Evolutionary conservation across 768 basidiomycete genomes (phyloP).

Genomic region (Tylopilus balloui): DNA sequence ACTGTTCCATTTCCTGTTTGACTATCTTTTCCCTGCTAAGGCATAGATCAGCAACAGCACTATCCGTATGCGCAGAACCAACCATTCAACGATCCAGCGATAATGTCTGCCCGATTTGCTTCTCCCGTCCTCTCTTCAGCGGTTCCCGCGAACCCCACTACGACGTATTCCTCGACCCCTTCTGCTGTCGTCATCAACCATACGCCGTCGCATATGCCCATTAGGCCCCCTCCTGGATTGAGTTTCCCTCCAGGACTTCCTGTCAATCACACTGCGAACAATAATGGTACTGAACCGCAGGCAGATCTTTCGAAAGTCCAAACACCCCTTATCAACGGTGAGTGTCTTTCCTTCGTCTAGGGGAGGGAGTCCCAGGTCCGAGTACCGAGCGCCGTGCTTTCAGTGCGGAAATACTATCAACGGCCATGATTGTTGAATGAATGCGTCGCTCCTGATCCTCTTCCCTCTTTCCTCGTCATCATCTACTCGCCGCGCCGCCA

Average conservation of each 20-base stretch:
- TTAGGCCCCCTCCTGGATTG: conserved; percentile 70
- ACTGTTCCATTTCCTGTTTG: conserved; percentile 12
- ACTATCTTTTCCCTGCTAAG: conserved; percentile 16
- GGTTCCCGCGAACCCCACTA: conserved; percentile 8
- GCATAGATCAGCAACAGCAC: conserved; percentile 35
- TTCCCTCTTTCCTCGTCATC: conserved; percentile 23
- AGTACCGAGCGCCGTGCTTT: conserved; percentile 88
- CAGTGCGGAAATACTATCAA: conserved; percentile 81
- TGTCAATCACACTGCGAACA: conserved; percentile 20
- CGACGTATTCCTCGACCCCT: conserved; percentile 9
- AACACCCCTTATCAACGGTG: conserved; percentile 47
- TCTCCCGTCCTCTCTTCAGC: conserved; percentile 33
- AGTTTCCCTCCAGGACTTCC: conserved; percentile 37
- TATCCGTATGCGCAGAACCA: conserved; percentile 36
- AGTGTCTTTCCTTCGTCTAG: conserved; percentile 56
- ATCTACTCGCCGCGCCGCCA: conserved; percentile 23
- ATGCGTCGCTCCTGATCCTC: conserved; percentile 28
- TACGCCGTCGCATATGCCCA: conserved; percentile 25
- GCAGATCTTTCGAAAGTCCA: conserved; percentile 27
- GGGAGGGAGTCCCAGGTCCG: conserved; percentile 77
- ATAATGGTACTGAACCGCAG: conserved; percentile 17
- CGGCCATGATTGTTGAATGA: conserved; percentile 52
- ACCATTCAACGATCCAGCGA: conserved; percentile 70
- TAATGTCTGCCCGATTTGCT: conserved; percentile 70
- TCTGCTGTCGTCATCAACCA: conserved; percentile 15